Base-by-base conservation (phyloP, 2,329 filamentous ascomycete genomes). In the Ceratocystis destructans region DNA sequence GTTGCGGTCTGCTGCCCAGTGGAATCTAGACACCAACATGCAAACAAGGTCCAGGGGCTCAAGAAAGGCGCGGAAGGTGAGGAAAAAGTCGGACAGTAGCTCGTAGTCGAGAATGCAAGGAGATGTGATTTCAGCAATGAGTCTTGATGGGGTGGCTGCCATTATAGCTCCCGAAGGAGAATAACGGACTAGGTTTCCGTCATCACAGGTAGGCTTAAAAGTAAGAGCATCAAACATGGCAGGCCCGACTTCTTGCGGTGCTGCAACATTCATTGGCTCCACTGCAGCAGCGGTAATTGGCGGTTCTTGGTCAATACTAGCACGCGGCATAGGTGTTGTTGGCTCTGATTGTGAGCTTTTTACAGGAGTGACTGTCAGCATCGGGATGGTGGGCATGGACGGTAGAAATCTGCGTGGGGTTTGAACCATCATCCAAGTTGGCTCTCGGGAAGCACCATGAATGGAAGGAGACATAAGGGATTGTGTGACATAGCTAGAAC, bases 101-200 rank as follows among this genome's bases (percentile, higher is more conserved):
- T 97, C 93, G 74, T 99, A 99, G 74, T 99, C 93, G 72, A 99
- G 84, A 73, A 97, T 96, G 62, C 86, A 91, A 17, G 94, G 90
- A 0, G 94, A 97, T 0, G 94, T 97, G 69, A 99, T 96, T 76
- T 99, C 92, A 12, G 93, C 92, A 62, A 99, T 89, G 46, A 99
- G 84, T 12, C 94, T 87, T 2, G 92, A 87, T 1, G 93, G 91
- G 0, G 91, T 96, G 15, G 94, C 94, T 44, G 94, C 94, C 37
- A 87, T 87, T 22, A 99, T 92, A 53, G 90, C 83, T 62, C 86
- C 85, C 3, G 79, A 77, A 2, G 85, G 75, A 20, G 89, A 86
- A 74, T 95, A 96, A 67, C 90, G 87, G 25, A 99, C 93, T 67
- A 96, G 85, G 1, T 86, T 79, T 61, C 83, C 82, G 73, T 96